These are phyloP conservation scores for Suhomyces canberraensis DNA, from an alignment of 805 yeast genomes.

Conservation along the genomic window DNA sequence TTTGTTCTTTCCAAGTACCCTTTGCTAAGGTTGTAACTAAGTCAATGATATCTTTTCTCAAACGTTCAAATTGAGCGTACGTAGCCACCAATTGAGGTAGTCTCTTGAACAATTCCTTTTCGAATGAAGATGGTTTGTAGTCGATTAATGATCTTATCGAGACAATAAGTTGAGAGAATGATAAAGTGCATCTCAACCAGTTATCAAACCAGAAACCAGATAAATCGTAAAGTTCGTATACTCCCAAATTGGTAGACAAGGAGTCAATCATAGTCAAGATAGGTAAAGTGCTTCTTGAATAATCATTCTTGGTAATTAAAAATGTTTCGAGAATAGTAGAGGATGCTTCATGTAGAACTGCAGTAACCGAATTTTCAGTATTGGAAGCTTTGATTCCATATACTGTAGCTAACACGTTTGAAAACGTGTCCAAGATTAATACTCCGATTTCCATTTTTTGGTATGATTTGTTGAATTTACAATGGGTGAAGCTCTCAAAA, in stretches of 20 bases:
- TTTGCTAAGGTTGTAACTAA: constrained; percentile 56
- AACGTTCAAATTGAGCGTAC: constrained; percentile 47
- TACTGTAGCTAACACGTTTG: constrained; percentile 48
- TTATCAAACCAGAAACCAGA: constrained; percentile 46
- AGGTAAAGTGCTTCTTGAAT: constrained; percentile 53
- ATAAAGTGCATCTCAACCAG: constrained; percentile 51
- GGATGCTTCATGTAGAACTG: constrained; percentile 6
- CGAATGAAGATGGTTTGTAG: constrained; percentile 60
- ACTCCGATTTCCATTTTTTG: constrained; percentile 65
- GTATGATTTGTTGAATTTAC: constrained; percentile 56
- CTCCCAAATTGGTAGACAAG: constrained; percentile 33
- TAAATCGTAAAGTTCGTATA: constrained; percentile 40
- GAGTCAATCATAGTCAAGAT: constrained; percentile 49
- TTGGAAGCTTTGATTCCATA: constrained; percentile 43
- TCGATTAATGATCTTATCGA: constrained; percentile 52
- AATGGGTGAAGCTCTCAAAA: constrained; percentile 69
- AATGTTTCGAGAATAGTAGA: constrained; percentile 51
- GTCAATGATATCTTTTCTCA: constrained; percentile 52
- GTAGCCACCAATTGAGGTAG: constrained; percentile 56
- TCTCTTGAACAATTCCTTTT: constrained; percentile 52
- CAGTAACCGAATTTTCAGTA: neutral
- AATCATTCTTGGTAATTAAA: constrained; percentile 48
- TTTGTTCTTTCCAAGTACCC: constrained; percentile 51
- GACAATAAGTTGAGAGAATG: constrained; percentile 55
- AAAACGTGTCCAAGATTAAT: constrained; percentile 51